Evolutionary conservation across 2,329 filamentous ascomycete species (phyloP).

Genomic region (Ascochyta clinopodiicola): DNA sequence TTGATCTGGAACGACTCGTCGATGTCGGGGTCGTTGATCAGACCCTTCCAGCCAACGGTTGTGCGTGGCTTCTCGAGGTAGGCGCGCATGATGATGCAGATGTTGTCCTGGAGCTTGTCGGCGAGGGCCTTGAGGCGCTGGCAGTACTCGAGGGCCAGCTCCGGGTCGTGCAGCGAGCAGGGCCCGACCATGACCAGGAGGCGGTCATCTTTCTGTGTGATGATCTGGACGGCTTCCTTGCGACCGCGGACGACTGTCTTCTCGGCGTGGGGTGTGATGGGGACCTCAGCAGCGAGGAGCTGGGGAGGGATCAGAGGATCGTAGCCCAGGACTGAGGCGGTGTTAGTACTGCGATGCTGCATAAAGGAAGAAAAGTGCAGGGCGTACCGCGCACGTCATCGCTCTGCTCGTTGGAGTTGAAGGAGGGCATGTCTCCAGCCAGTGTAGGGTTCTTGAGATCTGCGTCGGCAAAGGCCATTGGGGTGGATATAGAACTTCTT

Average conservation of each 20-base stretch:
- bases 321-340: slow-evolving; percentile 79
- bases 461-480: slow-evolving; percentile 26
- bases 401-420: slow-evolving; percentile 41
- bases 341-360: slow-evolving; percentile 18
- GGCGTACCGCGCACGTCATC: slow-evolving; percentile 61
- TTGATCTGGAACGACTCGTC: slow-evolving; percentile 98
- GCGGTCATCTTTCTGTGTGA: slow-evolving; percentile 81
- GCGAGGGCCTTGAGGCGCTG: slow-evolving; percentile 76
- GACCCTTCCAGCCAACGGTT: slow-evolving; percentile 97
- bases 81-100: slow-evolving; percentile 95
- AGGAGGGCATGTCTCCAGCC: slow-evolving; percentile 37
- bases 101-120: slow-evolving; percentile 79
- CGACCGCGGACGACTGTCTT: slow-evolving; percentile 75
- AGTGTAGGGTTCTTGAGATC: slow-evolving; percentile 19
- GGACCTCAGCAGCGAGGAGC: slow-evolving; percentile 85
- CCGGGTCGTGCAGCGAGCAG: slow-evolving; percentile 96
- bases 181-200: slow-evolving; percentile 94
- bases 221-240: slow-evolving; percentile 73
- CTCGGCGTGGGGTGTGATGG: slow-evolving; percentile 65
- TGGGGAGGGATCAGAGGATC: slow-evolving; percentile 91
- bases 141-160: slow-evolving; percentile 86
- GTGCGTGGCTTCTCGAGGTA: slow-evolving; percentile 99
- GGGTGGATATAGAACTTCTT: slow-evolving; percentile 21
- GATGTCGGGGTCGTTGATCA: slow-evolving; percentile 99
- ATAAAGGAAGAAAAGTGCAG: background rate